A percentile compares a stretch with the other conserved stretches of the same genome.
These are phyloP conservation scores for Mortierella sp. DNA, from an alignment of 371 early-diverging fungal genomes.

Conservation along the genomic window DNA sequence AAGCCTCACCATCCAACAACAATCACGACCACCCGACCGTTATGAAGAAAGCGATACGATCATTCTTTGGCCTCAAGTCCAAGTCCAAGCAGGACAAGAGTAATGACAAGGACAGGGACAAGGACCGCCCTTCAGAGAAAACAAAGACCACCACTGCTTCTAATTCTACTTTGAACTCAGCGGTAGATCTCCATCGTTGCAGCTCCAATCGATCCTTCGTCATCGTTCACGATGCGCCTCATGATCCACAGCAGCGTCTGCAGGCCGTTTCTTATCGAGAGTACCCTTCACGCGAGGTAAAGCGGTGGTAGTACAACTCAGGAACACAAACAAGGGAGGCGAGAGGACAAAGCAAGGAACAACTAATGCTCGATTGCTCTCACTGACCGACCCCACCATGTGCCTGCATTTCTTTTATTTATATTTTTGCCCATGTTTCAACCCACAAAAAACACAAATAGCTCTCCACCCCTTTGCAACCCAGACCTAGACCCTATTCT, in stretches of 20 bases:
- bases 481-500: neutral
- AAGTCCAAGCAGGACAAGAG: neutral
- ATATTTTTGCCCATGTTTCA: neutral
- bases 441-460: neutral
- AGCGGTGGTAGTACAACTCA: neutral
- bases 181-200: constrained; percentile 1
- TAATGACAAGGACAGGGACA: too few relatives aligned
- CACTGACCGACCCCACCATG: neutral
- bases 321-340: neutral
- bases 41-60: constrained; percentile 10
- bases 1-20: neutral
- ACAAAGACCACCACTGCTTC: neutral
- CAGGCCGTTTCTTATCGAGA: neutral
- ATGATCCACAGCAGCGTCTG: constrained; percentile 6
- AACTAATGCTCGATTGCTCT: too few relatives aligned
- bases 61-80: constrained; percentile 20
- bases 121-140: neutral
- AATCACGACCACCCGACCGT: neutral
- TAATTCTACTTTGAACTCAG: neutral
- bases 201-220: neutral
- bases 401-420: neutral
- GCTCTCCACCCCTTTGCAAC: neutral
- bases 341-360: neutral
- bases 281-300: neutral
- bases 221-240: constrained; percentile 4